phyloP scores from a whole-genome alignment of 2,329 filamentous ascomycete species.

The Diaporthe amygdali region DNA sequence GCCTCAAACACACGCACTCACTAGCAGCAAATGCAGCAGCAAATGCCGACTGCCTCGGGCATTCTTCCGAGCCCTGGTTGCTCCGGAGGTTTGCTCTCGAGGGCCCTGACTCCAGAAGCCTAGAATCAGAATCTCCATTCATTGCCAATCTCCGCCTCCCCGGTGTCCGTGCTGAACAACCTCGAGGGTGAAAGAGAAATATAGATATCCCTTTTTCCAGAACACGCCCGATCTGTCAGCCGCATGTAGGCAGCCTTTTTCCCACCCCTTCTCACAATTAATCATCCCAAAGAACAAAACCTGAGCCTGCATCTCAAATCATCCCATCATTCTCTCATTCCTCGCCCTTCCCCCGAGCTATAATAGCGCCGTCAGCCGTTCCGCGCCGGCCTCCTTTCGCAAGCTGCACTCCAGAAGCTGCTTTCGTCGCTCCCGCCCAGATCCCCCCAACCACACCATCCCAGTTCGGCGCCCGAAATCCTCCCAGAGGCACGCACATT shows the following conservation, averaged over 20 bases:
- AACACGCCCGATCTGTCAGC: neutral
- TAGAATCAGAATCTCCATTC: conserved; percentile 8
- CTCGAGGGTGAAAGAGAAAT: conserved; percentile 5
- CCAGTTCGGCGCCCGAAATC: conserved; percentile 19
- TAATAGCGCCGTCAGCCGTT: conserved; percentile 12
- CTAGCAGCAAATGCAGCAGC: neutral
- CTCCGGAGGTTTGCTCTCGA: neutral
- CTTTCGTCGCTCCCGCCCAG: neutral
- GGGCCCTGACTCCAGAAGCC: conserved; percentile 2
- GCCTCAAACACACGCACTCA: neutral
- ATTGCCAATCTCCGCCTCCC: conserved; percentile 15
- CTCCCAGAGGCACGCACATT: neutral
- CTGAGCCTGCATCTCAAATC: neutral
- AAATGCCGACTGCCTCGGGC: conserved; percentile 7
- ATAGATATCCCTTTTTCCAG: conserved; percentile 10
- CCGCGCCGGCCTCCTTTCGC: conserved; percentile 3
- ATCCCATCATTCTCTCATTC: neutral
- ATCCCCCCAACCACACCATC: neutral
- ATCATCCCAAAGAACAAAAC: neutral
- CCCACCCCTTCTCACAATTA: neutral
- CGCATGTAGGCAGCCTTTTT: neutral
- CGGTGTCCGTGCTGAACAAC: conserved; percentile 6
- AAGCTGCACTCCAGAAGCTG: conserved; percentile 9
- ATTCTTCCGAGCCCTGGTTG: neutral
- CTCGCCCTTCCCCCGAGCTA: conserved; percentile 9